Conservation (phyloP, 257 asterid species). For the Scutellaria barbata region DNA sequence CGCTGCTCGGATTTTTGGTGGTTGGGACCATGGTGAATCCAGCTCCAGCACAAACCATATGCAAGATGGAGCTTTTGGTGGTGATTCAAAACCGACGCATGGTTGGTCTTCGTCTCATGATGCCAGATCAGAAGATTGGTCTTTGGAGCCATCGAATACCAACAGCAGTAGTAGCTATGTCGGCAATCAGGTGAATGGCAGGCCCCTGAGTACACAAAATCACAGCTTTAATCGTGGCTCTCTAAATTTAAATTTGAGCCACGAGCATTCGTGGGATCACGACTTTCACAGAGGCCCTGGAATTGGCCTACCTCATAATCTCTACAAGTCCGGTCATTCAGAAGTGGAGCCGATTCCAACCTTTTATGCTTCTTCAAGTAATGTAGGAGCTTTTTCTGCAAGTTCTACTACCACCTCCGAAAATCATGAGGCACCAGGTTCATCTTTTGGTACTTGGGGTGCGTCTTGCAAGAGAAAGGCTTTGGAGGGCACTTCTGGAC, state of each 20-base stretch:
- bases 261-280: slow-evolving; percentile 38
- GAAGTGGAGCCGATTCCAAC: slow-evolving; percentile 48
- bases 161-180: slow-evolving; percentile 33
- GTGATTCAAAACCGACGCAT: slow-evolving; percentile 45
- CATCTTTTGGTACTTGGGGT: slow-evolving; percentile 72
- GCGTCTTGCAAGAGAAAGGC: slow-evolving; percentile 84
- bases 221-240: slow-evolving; percentile 39
- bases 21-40: slow-evolving; percentile 80
- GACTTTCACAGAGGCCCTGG: slow-evolving; percentile 40
- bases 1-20: slow-evolving; percentile 45
- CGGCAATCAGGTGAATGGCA: slow-evolving; percentile 37
- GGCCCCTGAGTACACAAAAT: slow-evolving; percentile 41
- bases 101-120: slow-evolving; percentile 67
- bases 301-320: slow-evolving; percentile 38
- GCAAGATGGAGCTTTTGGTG: slow-evolving; percentile 40
- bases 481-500: slow-evolving; percentile 78
- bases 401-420: slow-evolving; percentile 49
- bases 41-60: slow-evolving; percentile 59
- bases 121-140: slow-evolving; percentile 52
- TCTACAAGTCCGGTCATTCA: slow-evolving; percentile 45
- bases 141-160: slow-evolving; percentile 50
- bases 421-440: slow-evolving; percentile 50
- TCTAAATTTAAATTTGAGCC: slow-evolving; percentile 39
- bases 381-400: slow-evolving; percentile 49
- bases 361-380: slow-evolving; percentile 49